phyloP scores from a whole-genome alignment of 2,329 filamentous ascomycete species.

The Fusarium globosum region DNA sequence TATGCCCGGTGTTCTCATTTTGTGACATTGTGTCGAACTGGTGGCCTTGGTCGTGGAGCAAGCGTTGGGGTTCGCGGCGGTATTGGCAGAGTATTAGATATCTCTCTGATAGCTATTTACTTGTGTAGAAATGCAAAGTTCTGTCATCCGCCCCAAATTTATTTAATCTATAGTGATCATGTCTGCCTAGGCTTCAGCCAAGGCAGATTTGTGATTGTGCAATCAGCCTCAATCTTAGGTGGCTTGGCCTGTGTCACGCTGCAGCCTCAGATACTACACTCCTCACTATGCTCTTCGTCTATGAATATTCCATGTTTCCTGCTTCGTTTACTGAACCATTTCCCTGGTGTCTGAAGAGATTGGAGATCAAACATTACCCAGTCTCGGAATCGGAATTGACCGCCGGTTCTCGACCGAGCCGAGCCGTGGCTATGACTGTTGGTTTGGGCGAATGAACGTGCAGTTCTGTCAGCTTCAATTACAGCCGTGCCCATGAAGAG shows the following conservation, averaged over 20 bases:
- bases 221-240: not conserved
- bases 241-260: not conserved
- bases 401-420: not conserved
- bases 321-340: fast-evolving
- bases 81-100: too few species aligned
- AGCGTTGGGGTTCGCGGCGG: too few species aligned
- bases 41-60: not conserved
- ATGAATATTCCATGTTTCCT: fast-evolving
- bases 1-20: not conserved
- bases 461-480: not conserved
- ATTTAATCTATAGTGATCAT: not conserved
- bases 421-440: not conserved
- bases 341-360: fast-evolving
- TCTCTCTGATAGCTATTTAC: not conserved
- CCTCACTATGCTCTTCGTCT: too few species aligned
- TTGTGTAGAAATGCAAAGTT: not conserved
- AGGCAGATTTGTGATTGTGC: slow-evolving; percentile 15
- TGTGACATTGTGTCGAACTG: not conserved
- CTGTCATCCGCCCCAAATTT: fast-evolving
- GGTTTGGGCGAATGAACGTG: not conserved
- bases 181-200: slow-evolving; percentile 17
- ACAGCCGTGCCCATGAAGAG: not conserved
- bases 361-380: too few species aligned
- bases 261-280: not conserved
- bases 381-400: not conserved